These are phyloP conservation scores for Parsonsia alboflavescens DNA, from an alignment of 257 asterid species.

Conservation along the genomic window DNA sequence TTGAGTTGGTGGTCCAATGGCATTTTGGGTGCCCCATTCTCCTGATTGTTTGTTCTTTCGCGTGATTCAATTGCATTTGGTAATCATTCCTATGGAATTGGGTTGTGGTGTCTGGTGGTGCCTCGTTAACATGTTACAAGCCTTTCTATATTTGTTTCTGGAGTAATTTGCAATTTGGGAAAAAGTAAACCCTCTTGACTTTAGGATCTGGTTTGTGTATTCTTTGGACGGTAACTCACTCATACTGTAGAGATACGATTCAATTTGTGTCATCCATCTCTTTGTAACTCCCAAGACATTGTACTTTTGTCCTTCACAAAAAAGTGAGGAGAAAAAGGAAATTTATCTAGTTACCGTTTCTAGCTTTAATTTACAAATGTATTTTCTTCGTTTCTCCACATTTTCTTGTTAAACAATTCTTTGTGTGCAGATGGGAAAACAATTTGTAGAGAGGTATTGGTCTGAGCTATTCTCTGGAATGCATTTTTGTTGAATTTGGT, in stretches of 20 bases:
- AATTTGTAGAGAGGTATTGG: background rate
- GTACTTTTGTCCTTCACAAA: slow-evolving; percentile 5
- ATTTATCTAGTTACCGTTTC: background rate
- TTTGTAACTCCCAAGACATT: slow-evolving; percentile 8
- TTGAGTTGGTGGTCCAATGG: slow-evolving; percentile 11
- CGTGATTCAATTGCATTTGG: slow-evolving; percentile 36
- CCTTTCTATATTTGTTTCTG: slow-evolving; percentile 17
- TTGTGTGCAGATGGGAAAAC: background rate
- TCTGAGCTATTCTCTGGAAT: background rate
- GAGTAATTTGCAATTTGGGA: slow-evolving; percentile 16
- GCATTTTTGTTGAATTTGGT: background rate
- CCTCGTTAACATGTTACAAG: slow-evolving; percentile 18
- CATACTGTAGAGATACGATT: slow-evolving; percentile 20
- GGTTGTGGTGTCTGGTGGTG: slow-evolving; percentile 21
- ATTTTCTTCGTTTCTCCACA: background rate
- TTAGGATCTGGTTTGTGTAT: slow-evolving; percentile 18
- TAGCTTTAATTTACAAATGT: background rate
- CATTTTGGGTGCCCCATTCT: slow-evolving; percentile 4
- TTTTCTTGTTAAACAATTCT: background rate
- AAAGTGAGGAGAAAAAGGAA: background rate
- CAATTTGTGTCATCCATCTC: background rate
- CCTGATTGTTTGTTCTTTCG: slow-evolving; percentile 26
- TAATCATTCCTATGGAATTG: slow-evolving; percentile 17
- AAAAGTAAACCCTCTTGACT: slow-evolving; percentile 11
- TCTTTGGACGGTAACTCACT: slow-evolving; percentile 22